Percentiles rank a stretch among this genome's conserved stretches.
These are phyloP conservation scores for Penicillium concentricum DNA, from an alignment of 2,329 filamentous ascomycete genomes.

Conservation along the genomic window DNA sequence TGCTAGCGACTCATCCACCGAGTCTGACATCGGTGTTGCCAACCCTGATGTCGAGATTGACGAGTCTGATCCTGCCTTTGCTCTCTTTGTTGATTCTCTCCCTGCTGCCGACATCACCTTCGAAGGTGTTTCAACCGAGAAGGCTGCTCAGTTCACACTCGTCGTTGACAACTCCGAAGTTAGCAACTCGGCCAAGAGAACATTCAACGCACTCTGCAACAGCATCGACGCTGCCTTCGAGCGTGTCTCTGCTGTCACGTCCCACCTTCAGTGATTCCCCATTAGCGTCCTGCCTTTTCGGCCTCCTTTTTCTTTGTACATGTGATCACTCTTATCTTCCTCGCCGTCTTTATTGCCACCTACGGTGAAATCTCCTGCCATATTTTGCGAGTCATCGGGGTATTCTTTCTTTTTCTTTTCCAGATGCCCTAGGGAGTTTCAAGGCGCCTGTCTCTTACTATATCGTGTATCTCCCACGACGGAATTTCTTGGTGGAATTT, in stretches of 20 bases:
- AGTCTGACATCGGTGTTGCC: conserved; percentile 21
- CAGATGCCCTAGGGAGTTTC: conserved; percentile 16
- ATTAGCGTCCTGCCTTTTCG: conserved; percentile 23
- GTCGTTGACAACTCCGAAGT: conserved; percentile 49
- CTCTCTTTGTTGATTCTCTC: conserved; percentile 53
- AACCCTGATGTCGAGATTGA: conserved; percentile 53
- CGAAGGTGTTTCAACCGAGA: conserved; percentile 61
- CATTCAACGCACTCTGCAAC: conserved; percentile 39
- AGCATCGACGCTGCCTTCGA: conserved; percentile 45
- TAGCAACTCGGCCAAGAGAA: conserved; percentile 28
- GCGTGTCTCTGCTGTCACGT: conserved; percentile 41
- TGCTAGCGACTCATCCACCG: conserved; percentile 16
- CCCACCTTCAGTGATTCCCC: conserved; percentile 41
- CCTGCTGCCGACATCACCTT: conserved; percentile 37
- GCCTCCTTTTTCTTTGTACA: conserved; percentile 21
- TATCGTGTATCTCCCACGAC: conserved; percentile 16
- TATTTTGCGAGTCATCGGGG: conserved; percentile 12
- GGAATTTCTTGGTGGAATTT: conserved; percentile 14
- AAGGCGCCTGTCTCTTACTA: conserved; percentile 19
- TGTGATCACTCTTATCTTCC: conserved; percentile 13
- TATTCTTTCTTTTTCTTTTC: not conserved
- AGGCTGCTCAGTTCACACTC: conserved; percentile 65
- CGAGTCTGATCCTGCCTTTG: conserved; percentile 50
- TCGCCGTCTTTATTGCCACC: conserved; percentile 14
- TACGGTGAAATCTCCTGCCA: conserved; percentile 8